Conservation (phyloP, 768 basidiomycete species). For the Boletus eberwhitei region DNA sequence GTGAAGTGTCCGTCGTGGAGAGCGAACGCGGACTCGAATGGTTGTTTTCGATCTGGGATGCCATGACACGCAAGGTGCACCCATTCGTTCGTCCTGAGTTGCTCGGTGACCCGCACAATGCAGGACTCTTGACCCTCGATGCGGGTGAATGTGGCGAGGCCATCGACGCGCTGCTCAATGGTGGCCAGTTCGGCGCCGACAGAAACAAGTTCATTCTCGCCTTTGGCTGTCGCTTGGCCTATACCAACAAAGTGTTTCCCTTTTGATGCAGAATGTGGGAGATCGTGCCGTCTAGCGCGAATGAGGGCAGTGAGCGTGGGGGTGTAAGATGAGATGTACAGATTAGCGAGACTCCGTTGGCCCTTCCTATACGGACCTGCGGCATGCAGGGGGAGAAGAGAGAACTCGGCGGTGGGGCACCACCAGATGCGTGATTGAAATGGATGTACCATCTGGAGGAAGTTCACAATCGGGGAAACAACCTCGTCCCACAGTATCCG, state of each 20-base stretch:
- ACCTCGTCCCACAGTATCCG: background rate
- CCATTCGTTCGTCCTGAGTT: conserved; percentile 8
- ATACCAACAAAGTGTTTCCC: conserved; percentile 1
- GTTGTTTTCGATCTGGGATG: background rate
- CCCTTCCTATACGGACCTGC: background rate
- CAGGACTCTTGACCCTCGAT: background rate
- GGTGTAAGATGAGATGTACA: conserved; percentile 18
- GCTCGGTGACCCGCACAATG: background rate
- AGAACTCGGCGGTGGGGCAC: background rate
- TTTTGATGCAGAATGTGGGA: background rate
- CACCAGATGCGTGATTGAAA: background rate
- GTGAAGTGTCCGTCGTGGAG: conserved; percentile 7
- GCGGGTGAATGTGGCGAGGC: background rate
- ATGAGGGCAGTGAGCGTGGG: conserved; percentile 12
- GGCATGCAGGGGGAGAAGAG: background rate
- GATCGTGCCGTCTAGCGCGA: background rate
- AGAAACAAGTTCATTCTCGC: background rate
- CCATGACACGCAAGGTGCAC: conserved; percentile 30
- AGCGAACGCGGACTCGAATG: conserved; percentile 18
- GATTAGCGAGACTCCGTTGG: conserved; percentile 1
- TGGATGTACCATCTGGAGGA: background rate
- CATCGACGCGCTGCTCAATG: background rate
- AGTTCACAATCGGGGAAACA: background rate
- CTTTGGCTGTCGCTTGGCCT: background rate
- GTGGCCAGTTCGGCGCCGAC: background rate